phyloP scores from a whole-genome alignment of 1,139 yeast genomes.

The Yarrowia galli region DNA sequence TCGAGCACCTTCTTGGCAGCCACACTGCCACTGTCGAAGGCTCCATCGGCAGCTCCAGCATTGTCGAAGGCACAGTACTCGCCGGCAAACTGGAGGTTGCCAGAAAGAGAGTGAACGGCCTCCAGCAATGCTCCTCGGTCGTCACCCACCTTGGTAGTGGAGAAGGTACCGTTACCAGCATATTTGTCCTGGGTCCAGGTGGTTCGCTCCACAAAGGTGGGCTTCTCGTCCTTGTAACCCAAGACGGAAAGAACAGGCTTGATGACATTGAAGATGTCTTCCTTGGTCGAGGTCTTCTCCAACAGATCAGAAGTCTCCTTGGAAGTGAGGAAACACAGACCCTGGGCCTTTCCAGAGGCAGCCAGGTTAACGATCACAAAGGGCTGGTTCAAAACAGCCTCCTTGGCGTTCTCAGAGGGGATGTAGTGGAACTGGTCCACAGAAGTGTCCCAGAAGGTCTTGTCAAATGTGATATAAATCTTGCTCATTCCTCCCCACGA shows the following conservation, averaged over 20 bases:
- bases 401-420: slow-evolving; percentile 43
- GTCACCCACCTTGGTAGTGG: slow-evolving; percentile 69
- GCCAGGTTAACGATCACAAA: slow-evolving; percentile 45
- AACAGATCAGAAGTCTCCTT: slow-evolving; percentile 44
- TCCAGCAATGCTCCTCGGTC: slow-evolving; percentile 70
- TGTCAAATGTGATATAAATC: slow-evolving; percentile 73
- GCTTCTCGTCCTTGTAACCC: slow-evolving; percentile 44
- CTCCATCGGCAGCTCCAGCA: slow-evolving; percentile 89
- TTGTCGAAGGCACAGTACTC: slow-evolving; percentile 82
- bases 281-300: slow-evolving; percentile 42
- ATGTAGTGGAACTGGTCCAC: slow-evolving; percentile 52
- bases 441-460: slow-evolving; percentile 66
- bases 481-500: slow-evolving; percentile 80
- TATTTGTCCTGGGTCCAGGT: slow-evolving; percentile 75
- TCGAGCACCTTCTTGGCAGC: slow-evolving; percentile 44
- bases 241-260: slow-evolving; percentile 44
- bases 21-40: slow-evolving; percentile 71
- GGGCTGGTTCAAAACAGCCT: slow-evolving; percentile 44
- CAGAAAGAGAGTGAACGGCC: slow-evolving; percentile 38
- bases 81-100: slow-evolving; percentile 71
- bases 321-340: slow-evolving; percentile 46
- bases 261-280: slow-evolving; percentile 45
- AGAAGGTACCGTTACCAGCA: slow-evolving; percentile 72
- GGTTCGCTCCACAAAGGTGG: slow-evolving; percentile 52
- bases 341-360: slow-evolving; percentile 45